Evolutionary conservation across 805 yeast genomes (phyloP).

Genomic region (Yamadazyma paraphyllophila): DNA sequence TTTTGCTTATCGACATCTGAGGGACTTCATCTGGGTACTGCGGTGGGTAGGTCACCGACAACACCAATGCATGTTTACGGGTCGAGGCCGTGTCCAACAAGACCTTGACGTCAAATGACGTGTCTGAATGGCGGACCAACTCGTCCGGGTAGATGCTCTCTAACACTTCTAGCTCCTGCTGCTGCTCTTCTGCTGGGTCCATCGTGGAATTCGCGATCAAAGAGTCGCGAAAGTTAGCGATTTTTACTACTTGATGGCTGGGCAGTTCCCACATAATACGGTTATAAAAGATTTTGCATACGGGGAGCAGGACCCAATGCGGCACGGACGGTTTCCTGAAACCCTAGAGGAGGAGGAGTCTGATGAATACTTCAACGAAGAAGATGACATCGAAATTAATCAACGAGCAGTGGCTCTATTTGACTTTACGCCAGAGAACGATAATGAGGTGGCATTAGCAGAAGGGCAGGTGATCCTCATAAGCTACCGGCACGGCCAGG

Average conservation of each 20-base stretch:
- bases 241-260: not conserved
- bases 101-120: slow-evolving; percentile 55
- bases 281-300: slow-evolving; percentile 84
- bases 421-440: slow-evolving; percentile 90
- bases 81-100: slow-evolving; percentile 66
- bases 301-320: slow-evolving; percentile 62
- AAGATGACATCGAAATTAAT: slow-evolving; percentile 31
- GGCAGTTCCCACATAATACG: slow-evolving; percentile 20
- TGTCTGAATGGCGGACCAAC: slow-evolving; percentile 33
- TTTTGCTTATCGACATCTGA: slow-evolving; percentile 43
- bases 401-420: slow-evolving; percentile 80
- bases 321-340: slow-evolving; percentile 48
- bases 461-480: slow-evolving; percentile 87
- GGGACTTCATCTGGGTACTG: slow-evolving; percentile 83
- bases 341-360: slow-evolving; percentile 8
- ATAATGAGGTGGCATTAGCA: slow-evolving; percentile 74
- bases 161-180: slow-evolving; percentile 85
- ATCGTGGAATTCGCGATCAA: slow-evolving; percentile 29
- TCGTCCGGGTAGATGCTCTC: slow-evolving; percentile 95
- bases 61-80: slow-evolving; percentile 51
- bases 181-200: slow-evolving; percentile 81
- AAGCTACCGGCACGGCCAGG: slow-evolving; percentile 92
- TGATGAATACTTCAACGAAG: slow-evolving; percentile 8
- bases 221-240: not conserved
- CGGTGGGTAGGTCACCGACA: slow-evolving; percentile 71